A percentile compares a stretch with the other conserved stretches of the same genome.
phyloP scores from a whole-genome alignment of 257 asterid species.

The Salvia hispanica region DNA sequence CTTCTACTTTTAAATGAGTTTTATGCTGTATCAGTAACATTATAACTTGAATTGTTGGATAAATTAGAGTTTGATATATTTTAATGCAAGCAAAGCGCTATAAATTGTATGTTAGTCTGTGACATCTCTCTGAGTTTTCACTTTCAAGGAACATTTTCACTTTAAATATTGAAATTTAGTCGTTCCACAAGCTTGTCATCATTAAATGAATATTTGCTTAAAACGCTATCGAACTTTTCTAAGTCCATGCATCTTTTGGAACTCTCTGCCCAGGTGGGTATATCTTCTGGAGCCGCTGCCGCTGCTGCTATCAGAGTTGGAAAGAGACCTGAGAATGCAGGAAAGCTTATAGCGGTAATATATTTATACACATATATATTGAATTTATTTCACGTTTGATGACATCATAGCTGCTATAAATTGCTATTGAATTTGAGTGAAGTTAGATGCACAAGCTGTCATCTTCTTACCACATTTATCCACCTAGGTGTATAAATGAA shows the following conservation, averaged over 20 bases:
- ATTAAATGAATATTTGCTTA: not conserved
- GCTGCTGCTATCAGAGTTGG: slow-evolving; percentile 87
- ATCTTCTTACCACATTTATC: slow-evolving; percentile 12
- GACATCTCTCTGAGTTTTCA: too few species aligned
- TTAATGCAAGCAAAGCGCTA: slow-evolving; percentile 1
- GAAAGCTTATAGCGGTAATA: slow-evolving; percentile 87
- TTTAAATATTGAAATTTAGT: not conserved
- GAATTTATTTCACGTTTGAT: not conserved
- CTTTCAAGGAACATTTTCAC: not conserved
- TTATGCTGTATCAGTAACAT: not conserved
- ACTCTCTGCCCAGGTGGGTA: slow-evolving; percentile 68
- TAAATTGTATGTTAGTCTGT: too few species aligned
- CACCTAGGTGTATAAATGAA: not conserved
- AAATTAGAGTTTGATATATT: not conserved
- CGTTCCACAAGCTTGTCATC: not conserved
- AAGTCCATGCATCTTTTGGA: slow-evolving; percentile 22
- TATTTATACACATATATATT: not conserved
- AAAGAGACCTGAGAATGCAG: slow-evolving; percentile 94
- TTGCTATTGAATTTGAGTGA: slow-evolving; percentile 16
- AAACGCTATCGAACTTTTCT: not conserved
- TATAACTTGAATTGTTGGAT: not conserved
- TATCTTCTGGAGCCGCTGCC: slow-evolving; percentile 99
- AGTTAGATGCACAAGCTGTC: slow-evolving; percentile 2
- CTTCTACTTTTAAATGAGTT: not conserved
- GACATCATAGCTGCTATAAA: too few species aligned